Evolutionary conservation across 768 basidiomycete genomes (phyloP).

Genomic region (Rickenella mellea): DNA sequence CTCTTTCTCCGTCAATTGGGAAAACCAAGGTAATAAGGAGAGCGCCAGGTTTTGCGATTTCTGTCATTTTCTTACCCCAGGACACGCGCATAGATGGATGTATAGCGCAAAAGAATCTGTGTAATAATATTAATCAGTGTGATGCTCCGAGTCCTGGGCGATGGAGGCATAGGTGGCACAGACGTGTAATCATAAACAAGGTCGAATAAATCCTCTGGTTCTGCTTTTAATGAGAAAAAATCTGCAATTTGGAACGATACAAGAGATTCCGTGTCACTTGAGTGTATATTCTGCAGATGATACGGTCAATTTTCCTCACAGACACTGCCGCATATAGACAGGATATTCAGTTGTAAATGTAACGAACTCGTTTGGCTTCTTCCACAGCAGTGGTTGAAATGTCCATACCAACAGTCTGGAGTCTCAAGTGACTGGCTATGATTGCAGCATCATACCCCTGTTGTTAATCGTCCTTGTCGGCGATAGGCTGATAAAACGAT

Average conservation of each 20-base stretch:
- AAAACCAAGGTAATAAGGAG: constrained; percentile 51
- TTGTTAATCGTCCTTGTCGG: not conserved
- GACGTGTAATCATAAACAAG: constrained; percentile 62
- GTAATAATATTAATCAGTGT: not conserved
- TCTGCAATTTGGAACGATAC: constrained; percentile 33
- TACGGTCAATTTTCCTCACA: too few species aligned
- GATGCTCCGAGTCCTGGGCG: not conserved
- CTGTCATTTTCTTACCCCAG: constrained; percentile 51
- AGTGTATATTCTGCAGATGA: too few species aligned
- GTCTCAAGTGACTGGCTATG: constrained; percentile 38
- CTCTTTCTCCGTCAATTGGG: constrained; percentile 38
- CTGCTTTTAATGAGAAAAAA: constrained; percentile 42
- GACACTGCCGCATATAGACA: too few species aligned
- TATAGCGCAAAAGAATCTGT: constrained; percentile 67
- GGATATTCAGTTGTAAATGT: constrained; percentile 7
- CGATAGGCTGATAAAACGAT: not conserved
- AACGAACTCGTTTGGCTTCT: constrained; percentile 35
- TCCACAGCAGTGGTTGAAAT: constrained; percentile 45
- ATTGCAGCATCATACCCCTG: constrained; percentile 56
- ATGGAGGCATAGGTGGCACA: constrained; percentile 3
- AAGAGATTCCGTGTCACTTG: too few species aligned
- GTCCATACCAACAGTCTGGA: constrained; percentile 45
- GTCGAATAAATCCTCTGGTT: constrained; percentile 31
- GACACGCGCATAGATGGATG: constrained; percentile 39
- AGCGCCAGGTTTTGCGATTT: constrained; percentile 51